Evolutionary conservation across 2,329 filamentous ascomycete genomes (phyloP), one percentile per base, ranked within the genome.

Genomic region (Hypoxylon sp.): DNA sequence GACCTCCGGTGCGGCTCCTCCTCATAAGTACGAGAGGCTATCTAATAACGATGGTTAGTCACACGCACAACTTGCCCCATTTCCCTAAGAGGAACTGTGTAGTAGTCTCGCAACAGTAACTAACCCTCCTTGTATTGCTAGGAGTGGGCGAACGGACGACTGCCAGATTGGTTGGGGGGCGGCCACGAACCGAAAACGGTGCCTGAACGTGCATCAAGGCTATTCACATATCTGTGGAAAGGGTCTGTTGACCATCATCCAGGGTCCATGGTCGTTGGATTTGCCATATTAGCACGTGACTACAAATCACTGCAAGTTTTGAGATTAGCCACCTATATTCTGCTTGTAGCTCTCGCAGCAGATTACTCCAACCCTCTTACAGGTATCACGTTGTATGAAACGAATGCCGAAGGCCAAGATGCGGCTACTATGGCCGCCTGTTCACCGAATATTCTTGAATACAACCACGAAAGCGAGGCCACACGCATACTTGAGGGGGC

Each of bases 161-260:
- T 40, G 4, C 13, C 8, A 31, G 33, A 44, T 50, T 44, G 31
- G 48, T 30, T 35, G 33, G 58, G 58, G 27, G 35, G n/a, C n/a
- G n/a, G 6, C 13, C 13, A 3, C 53, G 10, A 44, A 42, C 14
- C 30, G 14, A 31, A 20, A 3, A 3, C 30, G 31, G 20, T 13
- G 20, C 7, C 6, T 60, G 2, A 14, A 17, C 14, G 7, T 53
- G 13, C 48, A 61, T 44, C n/a, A 7, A 31, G 44, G 27, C 44
- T 17, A 35, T 40, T 51, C 20, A 22, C 17, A 37, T 42, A 51
- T 3, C 35, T n/a, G 14, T 56, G 6, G 13, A 14, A 56, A 25
- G 27, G 2, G 14, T n/a, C 14, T 14, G 33, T 25, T 7, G 37
- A 22, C 20, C 31, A 13, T 30, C 46, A 22, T 25, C 30, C 14